Conservation (phyloP, 208 protist genomes). For the Crithidia expoeki region DNA sequence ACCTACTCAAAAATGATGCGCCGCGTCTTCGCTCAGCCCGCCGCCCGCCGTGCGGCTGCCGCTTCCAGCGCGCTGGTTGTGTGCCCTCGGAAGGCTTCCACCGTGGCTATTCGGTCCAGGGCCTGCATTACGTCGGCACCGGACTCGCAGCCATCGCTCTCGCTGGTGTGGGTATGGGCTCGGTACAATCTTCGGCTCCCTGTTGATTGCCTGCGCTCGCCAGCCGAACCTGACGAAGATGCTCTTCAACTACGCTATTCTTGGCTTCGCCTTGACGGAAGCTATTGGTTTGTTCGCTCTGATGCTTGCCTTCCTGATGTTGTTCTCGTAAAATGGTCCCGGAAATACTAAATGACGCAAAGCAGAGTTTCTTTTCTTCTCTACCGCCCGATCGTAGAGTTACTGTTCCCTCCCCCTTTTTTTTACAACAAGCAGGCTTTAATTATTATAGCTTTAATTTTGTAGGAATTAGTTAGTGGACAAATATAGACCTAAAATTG, state of each 20-base stretch:
- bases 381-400: slow-evolving; percentile 13
- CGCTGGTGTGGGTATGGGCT: slow-evolving; percentile 91
- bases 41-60: slow-evolving; percentile 50
- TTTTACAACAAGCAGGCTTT: slow-evolving; percentile 1
- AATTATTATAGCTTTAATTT: slow-evolving; percentile 6
- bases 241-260: slow-evolving; percentile 94
- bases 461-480: slow-evolving; percentile 17
- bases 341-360: slow-evolving; percentile 7
- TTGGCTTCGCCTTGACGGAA: slow-evolving; percentile 92
- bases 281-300: slow-evolving; percentile 92
- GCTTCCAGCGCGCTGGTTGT: slow-evolving; percentile 47
- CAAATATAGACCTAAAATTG: slow-evolving; percentile 8
- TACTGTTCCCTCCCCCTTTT: slow-evolving; percentile 4
- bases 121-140: slow-evolving; percentile 92
- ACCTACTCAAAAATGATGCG: slow-evolving; percentile 80
- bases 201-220: slow-evolving; percentile 87
- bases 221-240: slow-evolving; percentile 92
- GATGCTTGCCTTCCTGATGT: slow-evolving; percentile 94
- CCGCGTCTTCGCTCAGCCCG: slow-evolving; percentile 72
- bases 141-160: slow-evolving; percentile 91
- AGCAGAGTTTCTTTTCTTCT: slow-evolving; percentile 3
- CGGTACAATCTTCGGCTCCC: slow-evolving; percentile 88
- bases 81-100: slow-evolving; percentile 70
- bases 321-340: slow-evolving; percentile 84
- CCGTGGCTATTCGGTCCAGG: slow-evolving; percentile 90